Percentiles rank a stretch among this genome's conserved stretches.
These are phyloP conservation scores for Ramalina peruviana DNA, from an alignment of 495 filamentous ascomycete genomes.

Conservation along the genomic window DNA sequence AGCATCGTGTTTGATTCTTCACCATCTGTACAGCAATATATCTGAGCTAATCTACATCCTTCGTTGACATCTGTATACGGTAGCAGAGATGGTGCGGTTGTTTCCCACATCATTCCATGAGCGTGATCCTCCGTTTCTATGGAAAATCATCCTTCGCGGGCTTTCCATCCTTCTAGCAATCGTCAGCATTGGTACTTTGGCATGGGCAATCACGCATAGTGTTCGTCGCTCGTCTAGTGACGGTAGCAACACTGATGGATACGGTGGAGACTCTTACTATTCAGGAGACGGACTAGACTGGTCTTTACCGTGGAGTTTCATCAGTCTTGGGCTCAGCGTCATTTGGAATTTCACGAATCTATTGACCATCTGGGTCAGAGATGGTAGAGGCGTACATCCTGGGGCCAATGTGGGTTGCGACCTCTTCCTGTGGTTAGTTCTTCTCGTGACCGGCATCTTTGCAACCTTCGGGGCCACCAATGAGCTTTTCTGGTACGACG, in stretches of 20 bases:
- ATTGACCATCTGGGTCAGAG: conserved; percentile 7
- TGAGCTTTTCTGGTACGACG: background rate
- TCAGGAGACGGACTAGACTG: background rate
- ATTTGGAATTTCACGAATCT: conserved; percentile 13
- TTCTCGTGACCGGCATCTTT: conserved; percentile 13
- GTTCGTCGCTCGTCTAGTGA: background rate
- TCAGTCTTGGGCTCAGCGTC: conserved; percentile 14
- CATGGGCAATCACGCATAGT: conserved; percentile 10
- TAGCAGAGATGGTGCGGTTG: too few species aligned
- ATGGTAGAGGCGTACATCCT: conserved; percentile 16
- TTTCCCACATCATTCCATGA: background rate
- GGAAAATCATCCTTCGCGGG: conserved; percentile 20
- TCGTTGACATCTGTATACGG: too few species aligned
- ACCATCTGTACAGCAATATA: too few species aligned
- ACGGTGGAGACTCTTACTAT: background rate
- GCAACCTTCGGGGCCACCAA: background rate
- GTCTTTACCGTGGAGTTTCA: conserved; percentile 13
- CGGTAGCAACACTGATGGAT: background rate
- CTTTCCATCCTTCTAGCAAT: conserved; percentile 15
- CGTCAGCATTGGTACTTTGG: conserved; percentile 16
- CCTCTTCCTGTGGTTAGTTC: conserved; percentile 21
- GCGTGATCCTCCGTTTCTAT: conserved; percentile 11
- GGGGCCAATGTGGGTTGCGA: conserved; percentile 21
- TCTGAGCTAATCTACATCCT: too few species aligned
- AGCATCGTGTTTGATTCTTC: too few species aligned